phyloP scores from a whole-genome alignment of 495 filamentous ascomycete species.

The Parathielavia hyrcaniae region DNA sequence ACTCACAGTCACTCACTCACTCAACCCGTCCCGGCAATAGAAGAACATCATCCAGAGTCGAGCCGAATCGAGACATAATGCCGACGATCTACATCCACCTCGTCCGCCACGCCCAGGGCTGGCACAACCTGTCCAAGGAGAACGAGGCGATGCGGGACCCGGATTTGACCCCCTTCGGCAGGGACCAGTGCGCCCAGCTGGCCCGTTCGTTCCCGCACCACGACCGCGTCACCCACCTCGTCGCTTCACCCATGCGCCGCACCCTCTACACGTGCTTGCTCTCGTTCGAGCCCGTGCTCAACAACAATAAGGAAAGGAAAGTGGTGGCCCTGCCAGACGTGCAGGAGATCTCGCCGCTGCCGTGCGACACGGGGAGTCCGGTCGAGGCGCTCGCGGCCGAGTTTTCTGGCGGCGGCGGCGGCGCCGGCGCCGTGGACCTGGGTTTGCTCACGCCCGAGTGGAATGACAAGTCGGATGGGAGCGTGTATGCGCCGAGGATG shows the following conservation, averaged over 20 bases:
- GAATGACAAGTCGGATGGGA: constrained; percentile 56
- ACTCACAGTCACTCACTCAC: neutral
- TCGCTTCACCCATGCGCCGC: constrained; percentile 76
- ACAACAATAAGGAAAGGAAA: constrained; percentile 19
- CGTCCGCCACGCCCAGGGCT: constrained; percentile 55
- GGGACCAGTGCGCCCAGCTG: constrained; percentile 66
- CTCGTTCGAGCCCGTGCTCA: constrained; percentile 51
- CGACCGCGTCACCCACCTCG: constrained; percentile 59
- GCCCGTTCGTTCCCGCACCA: constrained; percentile 57
- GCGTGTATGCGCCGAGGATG: constrained; percentile 52
- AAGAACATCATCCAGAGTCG: too few species aligned
- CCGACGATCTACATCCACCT: constrained; percentile 48
- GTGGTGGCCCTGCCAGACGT: constrained; percentile 59
- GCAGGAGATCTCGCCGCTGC: constrained; percentile 70
- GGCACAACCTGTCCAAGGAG: constrained; percentile 69
- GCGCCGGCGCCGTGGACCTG: constrained; percentile 55
- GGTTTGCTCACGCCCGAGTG: constrained; percentile 55
- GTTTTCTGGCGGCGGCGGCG: constrained; percentile 51
- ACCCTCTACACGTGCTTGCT: constrained; percentile 76
- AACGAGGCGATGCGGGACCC: constrained; percentile 75
- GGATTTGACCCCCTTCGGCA: constrained; percentile 67
- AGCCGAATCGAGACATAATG: constrained; percentile 26
- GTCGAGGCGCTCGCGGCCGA: constrained; percentile 49
- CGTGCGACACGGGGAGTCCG: constrained; percentile 72
- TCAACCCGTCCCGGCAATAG: neutral